Base-by-base conservation (phyloP, 768 basidiomycete species). In the Dictyophora rubrovolvata region DNA sequence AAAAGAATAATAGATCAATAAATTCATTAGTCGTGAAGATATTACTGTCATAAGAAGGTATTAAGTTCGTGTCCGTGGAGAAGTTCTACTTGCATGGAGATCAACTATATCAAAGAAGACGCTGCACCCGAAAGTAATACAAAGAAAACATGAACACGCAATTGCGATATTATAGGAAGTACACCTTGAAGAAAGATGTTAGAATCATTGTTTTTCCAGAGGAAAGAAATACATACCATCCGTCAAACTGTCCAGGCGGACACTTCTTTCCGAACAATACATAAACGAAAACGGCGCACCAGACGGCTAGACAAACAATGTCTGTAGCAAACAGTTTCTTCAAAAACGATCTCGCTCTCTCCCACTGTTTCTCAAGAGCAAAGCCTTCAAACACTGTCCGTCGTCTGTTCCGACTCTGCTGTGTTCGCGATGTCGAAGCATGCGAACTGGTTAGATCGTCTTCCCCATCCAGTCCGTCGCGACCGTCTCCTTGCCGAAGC, bases 81-180 rank as follows among this genome's bases (percentile, higher is more conserved):
- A 84, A 33, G 71, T 70, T 63, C 79, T 81, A 69, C 84, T 85
- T 20, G 76, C 73, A 62, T 78, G 73, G 35, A 86, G 64, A 68
- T 87, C 86, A 68, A 85, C 83, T 54, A 86, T 77, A 60, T 80
- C 82, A 66, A 86, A 85, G 68, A 83, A 86, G 18, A 75, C 68
- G 63, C 78, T 81, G 23, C 82, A 63, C 10, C 74, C 75, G 65
- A 85, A 88, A 1, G 76, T 68, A 47, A 86, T 65, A 55, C 73
- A 75, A 14, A 86, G 69, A 37, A 88, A 62, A 66, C 82, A 86
- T 5, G 84, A 76, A 23, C 79, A 76, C 14, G 86, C 84, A 1
- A 79, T 76, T 5, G 84, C 84, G 12, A 81, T 72, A 65, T 86
- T 87, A 69, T 85, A 88, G 8, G 82, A 83, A 63, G 81, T 82